These are phyloP conservation scores for Acacia crassicarpa DNA, from an alignment of 306 rosid genomes.

Conservation along the genomic window DNA sequence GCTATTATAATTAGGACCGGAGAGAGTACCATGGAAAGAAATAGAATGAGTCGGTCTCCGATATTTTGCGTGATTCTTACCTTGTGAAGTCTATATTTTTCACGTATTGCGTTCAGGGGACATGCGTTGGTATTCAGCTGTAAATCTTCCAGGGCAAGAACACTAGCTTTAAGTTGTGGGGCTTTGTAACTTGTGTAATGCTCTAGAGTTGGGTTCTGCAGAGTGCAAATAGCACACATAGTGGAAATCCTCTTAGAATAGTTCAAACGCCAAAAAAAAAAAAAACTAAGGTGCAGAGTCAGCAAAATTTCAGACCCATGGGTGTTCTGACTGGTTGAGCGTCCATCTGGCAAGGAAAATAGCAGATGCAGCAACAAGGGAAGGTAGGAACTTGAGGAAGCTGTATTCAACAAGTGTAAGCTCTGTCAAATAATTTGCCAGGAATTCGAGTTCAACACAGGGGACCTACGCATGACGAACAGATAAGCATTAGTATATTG, in stretches of 20 bases:
- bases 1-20: no score
- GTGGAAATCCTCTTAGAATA: slow-evolving; percentile 22
- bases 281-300: neutral
- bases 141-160: slow-evolving; percentile 70
- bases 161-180: slow-evolving; percentile 62
- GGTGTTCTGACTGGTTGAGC: slow-evolving; percentile 63
- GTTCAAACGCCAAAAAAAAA: neutral
- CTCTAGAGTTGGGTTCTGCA: slow-evolving; percentile 79
- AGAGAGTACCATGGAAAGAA: neutral
- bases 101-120: slow-evolving; percentile 62
- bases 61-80: slow-evolving; percentile 33
- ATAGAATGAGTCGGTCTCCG: neutral
- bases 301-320: slow-evolving; percentile 66
- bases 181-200: slow-evolving; percentile 72
- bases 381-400: slow-evolving; percentile 78
- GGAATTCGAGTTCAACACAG: slow-evolving; percentile 58
- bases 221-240: slow-evolving; percentile 41
- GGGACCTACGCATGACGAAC: slow-evolving; percentile 51
- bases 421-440: slow-evolving; percentile 86
- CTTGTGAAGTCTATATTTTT: slow-evolving; percentile 78
- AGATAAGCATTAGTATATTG: neutral
- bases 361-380: slow-evolving; percentile 81
- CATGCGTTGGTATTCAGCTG: slow-evolving; percentile 64
- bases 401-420: slow-evolving; percentile 74
- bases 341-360: slow-evolving; percentile 96